A percentile compares a stretch with the other conserved stretches of the same genome.
Conservation (phyloP, 2,329 filamentous ascomycete species). For the Ceratocystis papillata region DNA sequence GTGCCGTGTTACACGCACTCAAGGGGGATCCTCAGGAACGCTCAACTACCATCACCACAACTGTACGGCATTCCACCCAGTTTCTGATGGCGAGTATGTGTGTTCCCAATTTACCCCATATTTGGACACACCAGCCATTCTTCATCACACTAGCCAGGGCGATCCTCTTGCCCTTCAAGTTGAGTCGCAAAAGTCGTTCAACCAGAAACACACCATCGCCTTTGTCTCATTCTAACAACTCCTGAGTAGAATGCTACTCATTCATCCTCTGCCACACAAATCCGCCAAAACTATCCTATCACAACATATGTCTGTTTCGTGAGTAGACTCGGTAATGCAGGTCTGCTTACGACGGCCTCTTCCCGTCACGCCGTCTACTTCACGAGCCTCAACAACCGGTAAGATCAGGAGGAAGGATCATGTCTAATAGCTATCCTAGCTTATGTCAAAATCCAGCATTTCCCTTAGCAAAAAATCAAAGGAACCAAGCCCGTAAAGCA, state of each 20-base stretch:
- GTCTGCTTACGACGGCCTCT: background rate
- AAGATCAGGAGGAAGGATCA: background rate
- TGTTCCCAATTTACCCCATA: no score
- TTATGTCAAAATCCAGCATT: background rate
- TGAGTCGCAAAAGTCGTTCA: background rate
- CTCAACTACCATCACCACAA: no score
- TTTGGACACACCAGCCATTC: no score
- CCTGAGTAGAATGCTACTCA: background rate
- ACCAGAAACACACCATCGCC: background rate
- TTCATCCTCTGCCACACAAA: background rate
- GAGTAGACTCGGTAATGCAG: background rate
- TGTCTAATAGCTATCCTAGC: background rate
- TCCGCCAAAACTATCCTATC: background rate
- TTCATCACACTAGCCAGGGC: no score
- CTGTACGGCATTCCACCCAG: no score
- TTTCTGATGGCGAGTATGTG: no score
- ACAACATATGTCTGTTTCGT: background rate
- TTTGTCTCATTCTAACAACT: background rate
- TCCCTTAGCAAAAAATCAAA: background rate
- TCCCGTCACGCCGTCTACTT: background rate
- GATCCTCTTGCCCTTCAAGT: background rate
- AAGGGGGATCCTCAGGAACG: no score
- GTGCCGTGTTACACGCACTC: constrained; percentile 1
- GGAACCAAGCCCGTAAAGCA: background rate
- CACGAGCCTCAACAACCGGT: background rate